Base-by-base conservation (phyloP, 2,329 filamentous ascomycete genomes). In the Curvularia sp. region DNA sequence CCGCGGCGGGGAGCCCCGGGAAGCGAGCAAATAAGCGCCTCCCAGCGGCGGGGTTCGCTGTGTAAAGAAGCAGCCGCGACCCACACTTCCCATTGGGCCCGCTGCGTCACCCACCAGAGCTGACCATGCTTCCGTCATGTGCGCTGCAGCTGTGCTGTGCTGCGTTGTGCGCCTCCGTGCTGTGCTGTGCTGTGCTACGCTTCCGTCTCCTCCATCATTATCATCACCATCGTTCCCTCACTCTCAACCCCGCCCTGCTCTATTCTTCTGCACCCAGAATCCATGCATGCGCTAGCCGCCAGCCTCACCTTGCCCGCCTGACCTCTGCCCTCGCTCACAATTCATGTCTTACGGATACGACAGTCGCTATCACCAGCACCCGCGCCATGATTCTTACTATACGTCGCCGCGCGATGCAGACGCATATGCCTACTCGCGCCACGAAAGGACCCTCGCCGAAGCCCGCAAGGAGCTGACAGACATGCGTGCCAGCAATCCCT, bases 261-360 rank as follows among this genome's bases (percentile, higher is more conserved):
- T 49, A 35, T 28, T 39, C 46, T 43, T 42, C 33, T 52, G 28
- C 38, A 38, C 46, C 33, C 24, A 41, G 31, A 30, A 15, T 46
- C 39, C 30, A 61, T 60, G 60, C 55, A 18, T 43, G 13, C 48
- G 33, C 51, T 12, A 46, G 43, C 24, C 57, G 33, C 48, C 53
- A 50, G 52, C 52, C 54, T 62, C 52, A 55, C 56, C 28, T 35
- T 54, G 61, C 58, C 53, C 58, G 58, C 39, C 59, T 62, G 62
- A 64, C 62, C 56, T 5, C 35, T 44, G 38, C 48, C 30, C 51
- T 49, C 50, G 33, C 54, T 44, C 44, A 20, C 51, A 20, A 49
- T 58, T 43, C 60, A 70, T 70, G 67, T 66, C 67, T 66, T 65
- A 63, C 61, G 54, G 71, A 71, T 58, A 72, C 67, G 63, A 71